phyloP scores from a whole-genome alignment of 305 asterid genomes.

The Fraxinus albicans region DNA sequence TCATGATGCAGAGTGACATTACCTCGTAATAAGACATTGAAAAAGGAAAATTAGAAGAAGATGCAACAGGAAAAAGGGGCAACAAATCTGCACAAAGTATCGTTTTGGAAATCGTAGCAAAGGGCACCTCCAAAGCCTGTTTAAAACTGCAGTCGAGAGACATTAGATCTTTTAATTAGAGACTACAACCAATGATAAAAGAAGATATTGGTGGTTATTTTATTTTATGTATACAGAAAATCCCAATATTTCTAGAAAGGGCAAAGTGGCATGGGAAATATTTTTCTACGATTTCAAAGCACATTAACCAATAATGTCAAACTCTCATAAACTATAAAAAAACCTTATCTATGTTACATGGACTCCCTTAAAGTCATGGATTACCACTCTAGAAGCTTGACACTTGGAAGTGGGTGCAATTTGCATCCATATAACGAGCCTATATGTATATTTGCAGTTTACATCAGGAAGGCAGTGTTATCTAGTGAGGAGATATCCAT shows the following conservation, averaged over 20 bases:
- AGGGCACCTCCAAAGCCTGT: constrained; percentile 87
- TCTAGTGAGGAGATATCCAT: not conserved
- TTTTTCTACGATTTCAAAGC: not conserved
- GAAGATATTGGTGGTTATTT: not conserved
- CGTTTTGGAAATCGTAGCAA: constrained; percentile 73
- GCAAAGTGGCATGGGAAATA: not conserved
- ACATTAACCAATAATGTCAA: not conserved
- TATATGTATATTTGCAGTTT: not conserved
- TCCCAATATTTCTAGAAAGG: not conserved
- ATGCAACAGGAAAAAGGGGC: constrained; percentile 81
- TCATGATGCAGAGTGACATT: constrained; percentile 21
- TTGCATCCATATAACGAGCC: constrained; percentile 7
- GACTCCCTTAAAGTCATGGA: not conserved
- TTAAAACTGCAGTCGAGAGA: constrained; percentile 60
- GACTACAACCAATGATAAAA: constrained; percentile 16
- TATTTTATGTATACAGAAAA: constrained; percentile 10
- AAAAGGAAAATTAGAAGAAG: constrained; percentile 48
- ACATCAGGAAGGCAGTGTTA: not conserved
- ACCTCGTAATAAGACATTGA: constrained; percentile 90
- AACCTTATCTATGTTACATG: not conserved
- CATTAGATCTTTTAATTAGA: constrained; percentile 25
- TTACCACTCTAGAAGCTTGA: constrained; percentile 3
- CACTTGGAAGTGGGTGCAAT: not conserved
- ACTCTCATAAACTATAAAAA: constrained; percentile 4
- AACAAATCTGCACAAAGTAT: constrained; percentile 68